These are phyloP conservation scores for Erythrobasidium yunnanense DNA, from an alignment of 768 basidiomycete genomes.

Conservation along the genomic window DNA sequence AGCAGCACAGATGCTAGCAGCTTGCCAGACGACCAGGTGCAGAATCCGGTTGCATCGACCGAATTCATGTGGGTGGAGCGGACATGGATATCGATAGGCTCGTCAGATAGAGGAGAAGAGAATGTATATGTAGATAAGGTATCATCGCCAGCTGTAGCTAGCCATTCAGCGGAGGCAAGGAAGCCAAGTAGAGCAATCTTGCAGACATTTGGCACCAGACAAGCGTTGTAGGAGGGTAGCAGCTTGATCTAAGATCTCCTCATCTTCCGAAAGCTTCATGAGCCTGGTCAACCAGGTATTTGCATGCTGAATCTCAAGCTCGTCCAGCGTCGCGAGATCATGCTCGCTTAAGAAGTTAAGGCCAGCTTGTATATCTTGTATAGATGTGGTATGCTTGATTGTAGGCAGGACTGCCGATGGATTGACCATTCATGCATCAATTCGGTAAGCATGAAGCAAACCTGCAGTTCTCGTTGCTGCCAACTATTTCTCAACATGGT, in stretches of 20 bases:
- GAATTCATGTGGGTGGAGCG: slow-evolving; percentile 6
- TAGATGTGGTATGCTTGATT: no score
- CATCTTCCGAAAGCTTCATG: neutral
- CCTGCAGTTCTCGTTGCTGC: no score
- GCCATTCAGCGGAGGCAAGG: neutral
- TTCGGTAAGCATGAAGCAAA: no score
- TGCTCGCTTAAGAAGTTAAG: neutral
- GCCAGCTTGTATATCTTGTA: neutral
- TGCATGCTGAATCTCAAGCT: neutral
- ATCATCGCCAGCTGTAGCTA: neutral
- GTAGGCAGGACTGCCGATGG: slow-evolving; percentile 1
- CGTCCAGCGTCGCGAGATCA: neutral
- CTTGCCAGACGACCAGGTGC: slow-evolving; percentile 10
- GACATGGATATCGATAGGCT: neutral
- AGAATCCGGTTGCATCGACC: slow-evolving; percentile 17
- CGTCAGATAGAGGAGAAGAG: neutral
- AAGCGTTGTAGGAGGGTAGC: no score
- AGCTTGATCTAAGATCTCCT: neutral
- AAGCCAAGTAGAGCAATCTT: neutral
- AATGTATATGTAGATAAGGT: neutral
- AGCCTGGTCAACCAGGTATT: slow-evolving; percentile 12
- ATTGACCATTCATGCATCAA: no score
- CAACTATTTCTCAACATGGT: no score
- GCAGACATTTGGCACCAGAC: neutral
- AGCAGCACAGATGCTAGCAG: neutral